Evolutionary conservation across 1,139 yeast genomes (phyloP).

Genomic region (Hansenula sp.): DNA sequence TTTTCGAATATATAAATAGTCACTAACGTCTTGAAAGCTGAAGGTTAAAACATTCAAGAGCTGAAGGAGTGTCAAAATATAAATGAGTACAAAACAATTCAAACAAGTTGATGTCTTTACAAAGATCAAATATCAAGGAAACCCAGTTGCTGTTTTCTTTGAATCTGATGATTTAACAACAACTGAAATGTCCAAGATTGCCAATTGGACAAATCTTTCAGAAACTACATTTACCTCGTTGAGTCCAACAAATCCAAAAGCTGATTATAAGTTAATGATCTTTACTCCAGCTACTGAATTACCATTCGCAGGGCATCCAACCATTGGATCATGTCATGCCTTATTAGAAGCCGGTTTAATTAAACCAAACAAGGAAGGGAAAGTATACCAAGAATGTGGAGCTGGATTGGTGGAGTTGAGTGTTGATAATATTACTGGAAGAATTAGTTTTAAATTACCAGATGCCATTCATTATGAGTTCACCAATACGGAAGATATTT

Average conservation of each 20-base stretch:
- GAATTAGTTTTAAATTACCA: constrained; percentile 25
- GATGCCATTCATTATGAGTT: constrained; percentile 22
- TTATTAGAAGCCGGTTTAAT: constrained; percentile 21
- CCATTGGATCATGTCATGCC: constrained; percentile 48
- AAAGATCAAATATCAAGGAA: constrained; percentile 38
- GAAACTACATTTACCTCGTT: constrained; percentile 51
- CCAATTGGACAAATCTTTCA: constrained; percentile 54
- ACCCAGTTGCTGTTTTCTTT: constrained; percentile 52
- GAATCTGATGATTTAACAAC: constrained; percentile 30
- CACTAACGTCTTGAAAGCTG: too few relatives aligned
- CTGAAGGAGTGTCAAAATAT: too few relatives aligned
- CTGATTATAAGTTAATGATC: constrained; percentile 45
- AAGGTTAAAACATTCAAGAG: too few relatives aligned
- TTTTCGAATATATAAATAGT: too few relatives aligned
- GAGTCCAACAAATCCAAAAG: constrained; percentile 31
- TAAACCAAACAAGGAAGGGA: constrained; percentile 23
- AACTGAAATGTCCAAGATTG: constrained; percentile 41
- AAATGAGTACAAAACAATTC: constrained; percentile 20
- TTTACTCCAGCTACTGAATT: constrained; percentile 43
- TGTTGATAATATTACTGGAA: constrained; percentile 13
- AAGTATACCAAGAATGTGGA: constrained; percentile 38
- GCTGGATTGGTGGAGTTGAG: constrained; percentile 39
- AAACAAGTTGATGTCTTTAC: constrained; percentile 54
- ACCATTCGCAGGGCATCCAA: constrained; percentile 63
- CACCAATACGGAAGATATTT: constrained; percentile 20